phyloP scores from a whole-genome alignment of 2,329 filamentous ascomycete genomes.

The Xylaria sp. region DNA sequence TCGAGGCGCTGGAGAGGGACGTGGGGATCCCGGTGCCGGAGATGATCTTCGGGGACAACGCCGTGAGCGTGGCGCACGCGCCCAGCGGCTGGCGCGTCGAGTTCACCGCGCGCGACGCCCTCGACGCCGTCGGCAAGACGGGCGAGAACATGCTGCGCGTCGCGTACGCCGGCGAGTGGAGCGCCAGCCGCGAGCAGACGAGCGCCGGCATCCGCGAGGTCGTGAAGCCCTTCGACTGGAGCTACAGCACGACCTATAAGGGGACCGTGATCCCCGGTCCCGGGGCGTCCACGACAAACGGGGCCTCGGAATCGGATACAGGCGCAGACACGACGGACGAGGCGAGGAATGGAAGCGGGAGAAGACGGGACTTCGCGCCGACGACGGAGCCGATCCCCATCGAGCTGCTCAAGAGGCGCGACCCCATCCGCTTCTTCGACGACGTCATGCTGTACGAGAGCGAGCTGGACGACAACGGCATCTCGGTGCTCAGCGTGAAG shows the following conservation, averaged over 20 bases:
- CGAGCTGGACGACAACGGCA: constrained; percentile 97
- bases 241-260: constrained; percentile 88
- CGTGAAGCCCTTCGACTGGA: constrained; percentile 98
- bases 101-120: constrained; percentile 87
- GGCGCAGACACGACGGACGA: constrained; percentile 1
- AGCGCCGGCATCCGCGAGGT: constrained; percentile 91
- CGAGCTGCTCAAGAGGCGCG: constrained; percentile 85
- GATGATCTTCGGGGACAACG: constrained; percentile 99
- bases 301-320: not conserved
- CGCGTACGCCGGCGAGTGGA: constrained; percentile 90
- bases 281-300: constrained; percentile 15
- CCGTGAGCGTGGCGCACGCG: constrained; percentile 78
- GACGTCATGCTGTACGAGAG: constrained; percentile 97
- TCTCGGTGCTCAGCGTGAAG: constrained; percentile 90
- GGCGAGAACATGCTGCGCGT: constrained; percentile 92
- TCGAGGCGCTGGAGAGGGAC: constrained; percentile 82
- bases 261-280: constrained; percentile 68
- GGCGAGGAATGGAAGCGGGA: not conserved
- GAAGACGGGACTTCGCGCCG: constrained; percentile 39
- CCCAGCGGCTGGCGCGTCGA: constrained; percentile 79
- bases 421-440: constrained; percentile 97
- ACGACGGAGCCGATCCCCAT: constrained; percentile 74
- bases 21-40: constrained; percentile 91
- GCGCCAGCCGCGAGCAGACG: constrained; percentile 73
- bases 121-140: constrained; percentile 95